Conservation (phyloP, 1,284 basidiomycete genomes). For the Ustilago esculenta region DNA sequence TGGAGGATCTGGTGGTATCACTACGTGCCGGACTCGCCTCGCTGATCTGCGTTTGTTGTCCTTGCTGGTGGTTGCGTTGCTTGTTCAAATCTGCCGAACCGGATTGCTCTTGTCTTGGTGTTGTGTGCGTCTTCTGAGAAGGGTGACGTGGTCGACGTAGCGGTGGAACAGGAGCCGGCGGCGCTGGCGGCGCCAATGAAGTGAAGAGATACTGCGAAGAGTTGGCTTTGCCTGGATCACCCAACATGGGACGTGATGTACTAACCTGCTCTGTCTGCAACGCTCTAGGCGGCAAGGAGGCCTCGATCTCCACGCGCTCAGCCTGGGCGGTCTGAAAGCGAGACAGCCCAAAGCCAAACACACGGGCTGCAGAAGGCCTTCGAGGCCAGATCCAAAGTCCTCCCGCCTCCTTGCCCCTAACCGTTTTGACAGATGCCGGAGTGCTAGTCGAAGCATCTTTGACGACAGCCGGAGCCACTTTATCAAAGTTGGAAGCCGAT, state of each 20-base stretch:
- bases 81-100: conserved; percentile 8
- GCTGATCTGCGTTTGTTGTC: neutral
- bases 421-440: neutral
- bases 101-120: neutral
- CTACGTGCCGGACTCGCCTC: neutral
- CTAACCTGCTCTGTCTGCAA: neutral
- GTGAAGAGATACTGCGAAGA: conserved; percentile 21
- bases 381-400: conserved; percentile 26
- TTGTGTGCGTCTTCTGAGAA: neutral
- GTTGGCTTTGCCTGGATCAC: conserved; percentile 3
- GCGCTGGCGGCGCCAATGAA: conserved; percentile 17
- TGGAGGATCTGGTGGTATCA: neutral
- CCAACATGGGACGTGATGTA: neutral
- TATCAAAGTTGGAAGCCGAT: too few species aligned
- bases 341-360: conserved; percentile 6
- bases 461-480: too few species aligned
- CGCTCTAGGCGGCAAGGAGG: neutral
- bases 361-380: conserved; percentile 5
- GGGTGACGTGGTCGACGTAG: conserved; percentile 17
- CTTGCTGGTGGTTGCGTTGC: neutral
- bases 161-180: conserved; percentile 24
- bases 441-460: neutral
- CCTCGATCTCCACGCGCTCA: neutral
- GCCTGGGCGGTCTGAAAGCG: conserved; percentile 1
- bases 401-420: conserved; percentile 6